Evolutionary conservation across 495 filamentous ascomycete genomes (phyloP), one percentile per base, ranked within the genome.

Genomic region (Mycothermus thermophilus): DNA sequence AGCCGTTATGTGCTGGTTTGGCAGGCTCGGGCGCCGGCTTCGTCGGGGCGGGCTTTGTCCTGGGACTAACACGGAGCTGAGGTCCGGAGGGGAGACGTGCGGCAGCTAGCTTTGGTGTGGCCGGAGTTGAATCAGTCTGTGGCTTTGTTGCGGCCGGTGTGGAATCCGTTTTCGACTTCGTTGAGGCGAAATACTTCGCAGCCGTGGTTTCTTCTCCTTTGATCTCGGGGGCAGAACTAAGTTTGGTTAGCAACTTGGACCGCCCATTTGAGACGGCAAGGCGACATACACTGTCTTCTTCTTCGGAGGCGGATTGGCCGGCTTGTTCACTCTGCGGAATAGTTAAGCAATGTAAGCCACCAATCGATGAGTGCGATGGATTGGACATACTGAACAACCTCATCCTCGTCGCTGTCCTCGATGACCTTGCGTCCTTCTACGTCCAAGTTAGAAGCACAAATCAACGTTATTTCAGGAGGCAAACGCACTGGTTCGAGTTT

Each of bases 391-490:
- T 60, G 56, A 13, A 52, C 43, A 18, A 50, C 41, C n/a, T n/a
- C n/a, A 8, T 75, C 74, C 2, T 86, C 80, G 26, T 82, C 79
- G 46, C 78, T 83, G 34, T 85, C 81, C 42, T 80, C 76, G 21
- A 87, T 59, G 16, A 87, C 69, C 48, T 82, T 83, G 26, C 80
- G 71, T 30, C 62, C 69, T 37, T 71, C 75, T 80, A 38, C 14
- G 14, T 28, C 12, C 6, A 10, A 5, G 27, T 63, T 40, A 65
- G 53, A 21, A 18, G 5, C 0, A 3, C 7, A 15, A 13, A 16
- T 21, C 21, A 42, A 27, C n/a, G n/a, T n/a, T n/a, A n/a, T n/a
- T n/a, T n/a, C n/a, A n/a, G n/a, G n/a, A n/a, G n/a, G n/a, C n/a
- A n/a, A 23, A 48, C 58, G 19, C 31, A 66, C 57, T 62, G 51